These are phyloP conservation scores for Akanthomyces muscarius DNA, from an alignment of 2,329 filamentous ascomycete species.

Conservation along the genomic window DNA sequence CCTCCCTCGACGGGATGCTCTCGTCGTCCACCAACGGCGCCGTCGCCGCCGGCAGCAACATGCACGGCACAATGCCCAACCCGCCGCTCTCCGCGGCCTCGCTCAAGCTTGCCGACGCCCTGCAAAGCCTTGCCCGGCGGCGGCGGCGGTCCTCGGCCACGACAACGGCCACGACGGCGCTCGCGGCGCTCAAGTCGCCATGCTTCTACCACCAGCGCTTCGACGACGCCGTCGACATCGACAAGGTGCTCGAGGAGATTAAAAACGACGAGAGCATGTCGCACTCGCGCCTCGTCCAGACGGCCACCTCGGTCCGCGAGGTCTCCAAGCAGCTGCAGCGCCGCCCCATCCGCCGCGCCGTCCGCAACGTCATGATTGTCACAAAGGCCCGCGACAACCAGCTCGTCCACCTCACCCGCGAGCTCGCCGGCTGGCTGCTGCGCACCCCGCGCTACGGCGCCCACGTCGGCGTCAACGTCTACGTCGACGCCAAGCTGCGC, in stretches of 20 bases:
- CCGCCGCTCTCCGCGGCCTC: conserved; percentile 47
- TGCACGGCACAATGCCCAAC: conserved; percentile 28
- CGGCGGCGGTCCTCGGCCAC: conserved; percentile 26
- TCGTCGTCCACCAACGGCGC: conserved; percentile 35
- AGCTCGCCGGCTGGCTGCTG: conserved; percentile 84
- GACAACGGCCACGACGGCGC: conserved; percentile 33
- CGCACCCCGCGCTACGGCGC: conserved; percentile 84
- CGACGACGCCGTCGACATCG: conserved; percentile 91
- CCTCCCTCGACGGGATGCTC: conserved; percentile 59
- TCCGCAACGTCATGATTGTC: conserved; percentile 95
- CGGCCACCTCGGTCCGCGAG: conserved; percentile 89
- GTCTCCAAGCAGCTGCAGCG: conserved; percentile 94
- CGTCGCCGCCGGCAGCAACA: conserved; percentile 28
- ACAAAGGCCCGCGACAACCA: conserved; percentile 96
- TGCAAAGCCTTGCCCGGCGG: conserved; percentile 49
- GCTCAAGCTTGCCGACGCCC: conserved; percentile 60
- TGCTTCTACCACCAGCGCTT: conserved; percentile 98
- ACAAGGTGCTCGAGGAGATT: conserved; percentile 92
- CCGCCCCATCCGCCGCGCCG: conserved; percentile 84
- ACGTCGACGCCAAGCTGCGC: conserved; percentile 92
- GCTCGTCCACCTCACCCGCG: conserved; percentile 81
- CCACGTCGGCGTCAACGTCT: conserved; percentile 90
- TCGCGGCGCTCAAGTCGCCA: conserved; percentile 74
- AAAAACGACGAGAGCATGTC: conserved; percentile 84
- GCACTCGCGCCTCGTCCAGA: conserved; percentile 90